phyloP scores from a whole-genome alignment of 495 filamentous ascomycete species.

The Emericellopsis terricola region DNA sequence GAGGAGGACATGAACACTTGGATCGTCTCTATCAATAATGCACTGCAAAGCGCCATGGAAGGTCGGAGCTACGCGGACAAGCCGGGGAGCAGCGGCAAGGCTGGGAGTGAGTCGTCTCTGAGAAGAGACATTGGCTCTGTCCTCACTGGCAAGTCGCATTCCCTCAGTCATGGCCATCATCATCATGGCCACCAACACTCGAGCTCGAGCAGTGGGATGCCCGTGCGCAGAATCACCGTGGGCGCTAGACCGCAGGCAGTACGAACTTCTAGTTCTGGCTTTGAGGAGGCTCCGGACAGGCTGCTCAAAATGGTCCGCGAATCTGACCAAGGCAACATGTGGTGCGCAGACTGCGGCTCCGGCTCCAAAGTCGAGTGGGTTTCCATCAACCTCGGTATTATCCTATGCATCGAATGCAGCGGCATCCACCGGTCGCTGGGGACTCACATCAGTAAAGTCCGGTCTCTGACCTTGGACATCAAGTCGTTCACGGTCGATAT shows the following conservation, averaged over 20 bases:
- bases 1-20: conserved; percentile 96
- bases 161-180: conserved; percentile 39
- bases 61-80: conserved; percentile 40
- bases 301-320: conserved; percentile 77
- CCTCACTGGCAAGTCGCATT: conserved; percentile 83
- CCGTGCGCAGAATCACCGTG: conserved; percentile 69
- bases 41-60: conserved; percentile 88
- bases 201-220: conserved; percentile 38
- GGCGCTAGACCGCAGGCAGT: conserved; percentile 61
- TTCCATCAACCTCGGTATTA: conserved; percentile 90
- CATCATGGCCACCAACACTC: conserved; percentile 17
- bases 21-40: conserved; percentile 95
- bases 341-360: conserved; percentile 91
- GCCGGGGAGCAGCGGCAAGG: conserved; percentile 14
- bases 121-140: conserved; percentile 77
- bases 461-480: conserved; percentile 88
- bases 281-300: conserved; percentile 60
- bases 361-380: conserved; percentile 93
- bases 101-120: conserved; percentile 27
- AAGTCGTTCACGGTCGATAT: conserved; percentile 92
- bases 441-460: conserved; percentile 94
- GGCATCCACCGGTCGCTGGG: conserved; percentile 94
- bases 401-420: conserved; percentile 95
- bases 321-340: conserved; percentile 79
- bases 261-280: conserved; percentile 47